Evolutionary conservation across 2,329 filamentous ascomycete species (phyloP).

Genomic region (Venturia carpophila): DNA sequence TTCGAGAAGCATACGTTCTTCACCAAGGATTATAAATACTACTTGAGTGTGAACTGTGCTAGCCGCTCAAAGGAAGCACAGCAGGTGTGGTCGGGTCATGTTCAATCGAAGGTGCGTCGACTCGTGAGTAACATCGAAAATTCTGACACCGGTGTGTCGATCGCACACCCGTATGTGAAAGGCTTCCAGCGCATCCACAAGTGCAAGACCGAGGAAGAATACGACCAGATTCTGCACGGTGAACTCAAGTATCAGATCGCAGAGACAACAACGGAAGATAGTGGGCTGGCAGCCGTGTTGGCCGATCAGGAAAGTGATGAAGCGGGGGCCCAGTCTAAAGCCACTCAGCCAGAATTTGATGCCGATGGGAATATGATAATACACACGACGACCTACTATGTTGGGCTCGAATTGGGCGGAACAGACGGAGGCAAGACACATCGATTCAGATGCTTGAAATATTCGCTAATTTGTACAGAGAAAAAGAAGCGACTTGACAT

Average conservation of each 20-base stretch:
- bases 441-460: not conserved
- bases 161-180: conserved; percentile 89
- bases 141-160: conserved; percentile 62
- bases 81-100: conserved; percentile 79
- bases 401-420: conserved; percentile 67
- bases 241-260: conserved; percentile 33
- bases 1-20: conserved; percentile 92
- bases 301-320: conserved; percentile 36
- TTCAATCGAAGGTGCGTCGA: conserved; percentile 86
- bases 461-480: conserved; percentile 20
- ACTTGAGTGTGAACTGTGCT: conserved; percentile 77
- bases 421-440: conserved; percentile 49
- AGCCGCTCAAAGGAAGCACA: conserved; percentile 78
- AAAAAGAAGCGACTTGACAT: conserved; percentile 63
- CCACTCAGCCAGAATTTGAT: conserved; percentile 5
- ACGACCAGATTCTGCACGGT: conserved; percentile 55
- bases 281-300: not conserved
- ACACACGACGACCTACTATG: conserved; percentile 90
- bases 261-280: conserved; percentile 30
- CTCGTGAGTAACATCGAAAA: conserved; percentile 77
- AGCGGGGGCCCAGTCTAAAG: conserved; percentile 37
- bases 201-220: conserved; percentile 54
- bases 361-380: conserved; percentile 39
- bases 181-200: conserved; percentile 77
- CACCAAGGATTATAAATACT: conserved; percentile 88